Evolutionary conservation across 768 basidiomycete species (phyloP), one percentile per base, ranked within the genome.

Genomic region (Psilocybe subaeruginosa): DNA sequence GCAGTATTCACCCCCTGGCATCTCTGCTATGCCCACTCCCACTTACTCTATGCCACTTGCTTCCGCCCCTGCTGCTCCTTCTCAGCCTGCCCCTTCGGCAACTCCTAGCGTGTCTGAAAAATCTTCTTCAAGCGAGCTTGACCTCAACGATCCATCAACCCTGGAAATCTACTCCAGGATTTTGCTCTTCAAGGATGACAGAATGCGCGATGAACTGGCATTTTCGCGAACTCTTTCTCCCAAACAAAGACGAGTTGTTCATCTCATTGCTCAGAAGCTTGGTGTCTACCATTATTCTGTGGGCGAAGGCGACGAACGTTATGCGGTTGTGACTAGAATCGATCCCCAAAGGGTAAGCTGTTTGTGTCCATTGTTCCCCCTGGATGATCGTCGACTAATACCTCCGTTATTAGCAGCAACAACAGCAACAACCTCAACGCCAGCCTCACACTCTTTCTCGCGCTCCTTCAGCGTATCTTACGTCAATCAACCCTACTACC

Each of bases 91-190:
- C 56, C 80, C 82, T 19, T 80, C 88, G 11, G 72, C 80, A 16
- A 85, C 91, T 8, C 85, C 89, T 1, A 86, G 86, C 63, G 75
- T 82, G 29, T 87, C 88, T 27, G 86, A 90, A 56, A 91, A 91
- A 68, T 77, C 78, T 29, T 81, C 82, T 12, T 71, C 80, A 23
- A 81, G 85, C 55, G 95, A 97, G 75, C 83, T 99, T 60, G 97
- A 99, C 74, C 80, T 99, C 67, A 99, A 99, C 69, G 97, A 99
- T 73, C 91, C 97, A 3, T 88, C 91, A 29, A 97, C 95, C 8
- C 80, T 99, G 66, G 97, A 99, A 76, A 97, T 99, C 66, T 99
- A 99, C 73, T 98, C 97, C 52, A 85, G 95, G 66, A 92, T 98
- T 65, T 79, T 99, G 41, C 82, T 99, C 41, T 99, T 99, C 88